Evolutionary conservation across 2,329 filamentous ascomycete species (phyloP).

Genomic region (Fusarium continuum): DNA sequence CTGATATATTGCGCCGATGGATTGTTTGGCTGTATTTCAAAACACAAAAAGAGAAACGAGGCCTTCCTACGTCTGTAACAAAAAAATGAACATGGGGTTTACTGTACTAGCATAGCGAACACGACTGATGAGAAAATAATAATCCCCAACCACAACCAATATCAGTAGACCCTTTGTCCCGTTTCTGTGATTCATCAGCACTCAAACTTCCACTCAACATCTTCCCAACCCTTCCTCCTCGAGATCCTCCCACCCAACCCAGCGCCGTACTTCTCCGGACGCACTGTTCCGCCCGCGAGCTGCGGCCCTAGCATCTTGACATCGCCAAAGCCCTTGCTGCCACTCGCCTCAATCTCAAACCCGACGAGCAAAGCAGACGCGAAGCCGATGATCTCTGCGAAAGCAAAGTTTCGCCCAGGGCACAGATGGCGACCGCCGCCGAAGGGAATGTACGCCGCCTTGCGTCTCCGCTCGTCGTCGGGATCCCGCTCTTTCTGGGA

Average conservation of each 20-base stretch:
- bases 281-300: constrained; percentile 28
- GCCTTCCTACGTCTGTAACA: background rate
- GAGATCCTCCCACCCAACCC: constrained; percentile 28
- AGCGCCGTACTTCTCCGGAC: constrained; percentile 30
- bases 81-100: background rate
- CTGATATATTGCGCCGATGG: background rate
- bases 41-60: background rate
- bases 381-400: constrained; percentile 47
- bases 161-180: background rate
- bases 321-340: constrained; percentile 27
- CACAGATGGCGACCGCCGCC: constrained; percentile 48
- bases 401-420: constrained; percentile 49
- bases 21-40: background rate
- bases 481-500: background rate
- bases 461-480: constrained; percentile 25
- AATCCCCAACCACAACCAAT: background rate
- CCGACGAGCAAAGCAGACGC: constrained; percentile 43
- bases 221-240: constrained; percentile 26
- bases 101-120: constrained; percentile 15
- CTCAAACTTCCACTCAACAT: constrained; percentile 34
- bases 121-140: constrained; percentile 4
- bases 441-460: constrained; percentile 45
- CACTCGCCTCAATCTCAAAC: constrained; percentile 44
- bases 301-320: constrained; percentile 25
- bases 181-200: constrained; percentile 8